Base-by-base conservation (phyloP, 345 rosid genomes). In the Eucalyptus marginata region DNA sequence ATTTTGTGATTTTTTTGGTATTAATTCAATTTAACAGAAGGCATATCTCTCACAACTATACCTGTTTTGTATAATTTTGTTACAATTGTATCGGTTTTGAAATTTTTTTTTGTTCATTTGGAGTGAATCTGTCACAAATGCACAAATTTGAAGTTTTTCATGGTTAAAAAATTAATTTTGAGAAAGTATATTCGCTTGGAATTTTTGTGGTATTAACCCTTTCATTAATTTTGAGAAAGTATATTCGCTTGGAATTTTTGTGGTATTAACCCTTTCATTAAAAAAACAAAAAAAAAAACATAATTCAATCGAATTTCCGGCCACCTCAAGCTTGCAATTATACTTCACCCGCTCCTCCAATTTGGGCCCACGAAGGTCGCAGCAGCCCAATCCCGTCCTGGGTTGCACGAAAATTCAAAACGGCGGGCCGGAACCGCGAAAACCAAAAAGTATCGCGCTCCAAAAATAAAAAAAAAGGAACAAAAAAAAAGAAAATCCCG, bases 51-150 rank as follows among this genome's bases (percentile, higher is more conserved):
- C 24, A 7, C 24, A 52, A 18, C 4, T 52, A 52, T 52, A 52
- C 1, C 0, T 52, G 1, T 20, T 52, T 52, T 17, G 0, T 3
- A 7, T 7, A 51, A 51, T 51, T 17, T 51, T 0, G 1, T 6
- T 3, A 6, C 2, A 3, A 51, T 0, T 16, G 1, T 51, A 51
- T 1, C 0, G n/a, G n/a, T n/a, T n/a, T n/a, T n/a, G n/a, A n/a
- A n/a, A n/a, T n/a, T n/a, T n/a, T n/a, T n/a, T n/a, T n/a, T n/a
- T n/a, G 0, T 52, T 20, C 0, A 52, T 18, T 52, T 20, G 5
- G 4, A 8, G 25, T 20, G 25, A 52, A 52, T 7, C 3, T 52
- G 1, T 52, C 25, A 52, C 0, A 0, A 3, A 2, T 18, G 0
- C 18, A 52, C 2, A 1, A 1, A 1, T 18, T 3, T 52, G 0